Conservation (phyloP, 495 filamentous ascomycete genomes). For the Ramalina intermedia region DNA sequence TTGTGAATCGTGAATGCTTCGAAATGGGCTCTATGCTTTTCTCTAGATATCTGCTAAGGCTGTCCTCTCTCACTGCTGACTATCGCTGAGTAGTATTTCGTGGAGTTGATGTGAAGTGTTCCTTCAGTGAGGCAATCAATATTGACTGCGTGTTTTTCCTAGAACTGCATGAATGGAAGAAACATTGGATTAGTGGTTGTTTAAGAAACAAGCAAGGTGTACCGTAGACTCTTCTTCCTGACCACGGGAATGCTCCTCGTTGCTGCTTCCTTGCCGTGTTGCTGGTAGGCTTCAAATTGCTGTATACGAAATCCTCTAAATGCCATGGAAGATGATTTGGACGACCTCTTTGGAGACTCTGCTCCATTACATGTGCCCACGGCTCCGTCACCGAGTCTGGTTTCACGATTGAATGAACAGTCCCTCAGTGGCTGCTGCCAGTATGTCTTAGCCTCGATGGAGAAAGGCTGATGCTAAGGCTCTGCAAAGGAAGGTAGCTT, state of each 20-base stretch:
- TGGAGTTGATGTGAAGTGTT: too few relatives aligned
- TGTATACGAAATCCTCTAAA: constrained; percentile 13
- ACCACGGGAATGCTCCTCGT: neutral
- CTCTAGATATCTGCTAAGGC: too few relatives aligned
- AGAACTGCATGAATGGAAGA: too few relatives aligned
- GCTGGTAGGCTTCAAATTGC: neutral
- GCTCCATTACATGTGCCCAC: constrained; percentile 38
- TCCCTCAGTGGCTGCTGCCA: constrained; percentile 67
- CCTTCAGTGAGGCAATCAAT: too few relatives aligned
- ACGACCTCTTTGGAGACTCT: constrained; percentile 68
- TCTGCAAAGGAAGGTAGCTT: constrained; percentile 54
- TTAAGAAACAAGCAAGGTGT: too few relatives aligned
- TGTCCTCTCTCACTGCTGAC: too few relatives aligned
- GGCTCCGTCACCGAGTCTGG: constrained; percentile 48
- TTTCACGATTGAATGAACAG: constrained; percentile 65
- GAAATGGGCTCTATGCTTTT: too few relatives aligned
- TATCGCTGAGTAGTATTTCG: too few relatives aligned
- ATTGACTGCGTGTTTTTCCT: too few relatives aligned
- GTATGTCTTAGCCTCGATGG: constrained; percentile 34
- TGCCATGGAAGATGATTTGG: constrained; percentile 56
- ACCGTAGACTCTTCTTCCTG: too few relatives aligned
- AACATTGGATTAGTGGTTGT: too few relatives aligned
- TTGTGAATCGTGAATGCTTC: too few relatives aligned
- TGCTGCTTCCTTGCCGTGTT: neutral
- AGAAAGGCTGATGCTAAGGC: constrained; percentile 14